phyloP scores from a whole-genome alignment of 768 basidiomycete genomes.

The Leucocoprinus birnbaumii region DNA sequence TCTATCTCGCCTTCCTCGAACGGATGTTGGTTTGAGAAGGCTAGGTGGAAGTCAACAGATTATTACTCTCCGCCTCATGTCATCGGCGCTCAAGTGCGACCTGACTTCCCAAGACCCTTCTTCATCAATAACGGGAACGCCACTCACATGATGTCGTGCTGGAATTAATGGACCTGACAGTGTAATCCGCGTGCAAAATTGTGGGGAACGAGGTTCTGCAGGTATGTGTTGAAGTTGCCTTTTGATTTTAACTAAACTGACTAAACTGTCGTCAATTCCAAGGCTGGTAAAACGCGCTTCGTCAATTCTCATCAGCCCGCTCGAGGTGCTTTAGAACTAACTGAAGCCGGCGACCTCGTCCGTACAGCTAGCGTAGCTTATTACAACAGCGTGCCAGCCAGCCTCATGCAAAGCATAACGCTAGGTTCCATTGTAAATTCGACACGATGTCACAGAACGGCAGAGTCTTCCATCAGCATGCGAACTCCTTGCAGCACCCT shows the following conservation, averaged over 20 bases:
- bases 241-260: background rate
- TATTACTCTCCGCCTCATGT: background rate
- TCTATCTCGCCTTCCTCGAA: background rate
- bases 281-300: too few relatives aligned
- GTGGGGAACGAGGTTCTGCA: background rate
- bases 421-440: conserved; percentile 1
- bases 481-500: conserved; percentile 14
- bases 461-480: conserved; percentile 21
- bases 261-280: too few relatives aligned
- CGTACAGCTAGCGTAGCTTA: background rate
- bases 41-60: background rate
- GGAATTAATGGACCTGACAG: conserved; percentile 17
- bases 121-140: conserved; percentile 2
- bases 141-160: conserved; percentile 14
- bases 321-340: background rate
- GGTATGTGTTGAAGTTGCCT: background rate
- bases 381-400: conserved; percentile 6
- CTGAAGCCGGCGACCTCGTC: background rate
- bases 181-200: background rate
- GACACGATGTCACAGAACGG: conserved; percentile 10
- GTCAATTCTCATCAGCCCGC: background rate
- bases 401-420: conserved; percentile 12
- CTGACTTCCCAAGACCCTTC: background rate
- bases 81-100: background rate
- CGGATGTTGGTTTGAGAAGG: background rate